Evolutionary conservation across 345 rosid species (phyloP), one percentile per base, ranked within the genome.

Genomic region (Gynandropsis gynandra): DNA sequence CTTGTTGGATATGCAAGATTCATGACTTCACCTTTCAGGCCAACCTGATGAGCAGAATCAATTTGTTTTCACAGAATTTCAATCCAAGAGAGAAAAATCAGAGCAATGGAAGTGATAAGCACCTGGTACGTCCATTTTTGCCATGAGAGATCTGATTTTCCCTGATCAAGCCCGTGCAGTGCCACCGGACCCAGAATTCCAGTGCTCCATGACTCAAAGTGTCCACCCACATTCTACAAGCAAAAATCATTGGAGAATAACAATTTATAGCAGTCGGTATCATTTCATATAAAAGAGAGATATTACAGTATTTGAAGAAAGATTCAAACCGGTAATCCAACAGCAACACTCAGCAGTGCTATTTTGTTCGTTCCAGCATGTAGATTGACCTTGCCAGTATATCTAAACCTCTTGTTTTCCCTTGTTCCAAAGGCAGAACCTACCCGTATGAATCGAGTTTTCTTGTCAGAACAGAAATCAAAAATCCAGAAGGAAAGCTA

Each of bases 121-220:
- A 89, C 96, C 94, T 88, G 97, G 47, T 93, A 93, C 18, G 97
- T 93, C 97, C 99, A 93, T 48, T 83, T 85, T 61, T 86, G 88
- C 94, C 94, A 75, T 51, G 99, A 81, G 50, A 93, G 65, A 69
- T 88, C 97, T 80, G 72, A 66, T 73, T 88, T 88, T 50, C 95
- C 99, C 62, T 80, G 85, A 56, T 77, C 76, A 59, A 85, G 85
- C 32, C 99, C 97, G 41, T 79, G 95, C 44, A 93, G 61, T 63
- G 88, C 99, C 41, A 93, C 99, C 8, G 99, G 95, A 42, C 97
- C 97, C 3, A 81, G 79, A 77, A 92, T 85, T 61, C 97, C 99
- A 0, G 95, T 88, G 57, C 74, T 81, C 97, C 97, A 88, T 37
- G 89, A 65, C 85, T 93, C 99, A 9, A 67, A 93, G 58, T 88